Conservation (phyloP, 148 eudicot genomes). For the Nepenthes gracilis region DNA sequence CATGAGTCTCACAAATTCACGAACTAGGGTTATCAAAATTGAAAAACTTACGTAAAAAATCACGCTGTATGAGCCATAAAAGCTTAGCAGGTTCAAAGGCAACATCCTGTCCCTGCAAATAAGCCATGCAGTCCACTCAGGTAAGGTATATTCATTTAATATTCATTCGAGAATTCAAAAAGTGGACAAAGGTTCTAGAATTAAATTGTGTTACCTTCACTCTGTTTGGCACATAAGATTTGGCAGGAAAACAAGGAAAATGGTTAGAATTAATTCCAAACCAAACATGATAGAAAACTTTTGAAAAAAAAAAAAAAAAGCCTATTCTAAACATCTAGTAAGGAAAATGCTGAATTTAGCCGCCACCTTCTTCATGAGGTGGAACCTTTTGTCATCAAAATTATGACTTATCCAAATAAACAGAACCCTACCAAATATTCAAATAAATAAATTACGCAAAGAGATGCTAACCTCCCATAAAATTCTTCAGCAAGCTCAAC, state of each 20-base stretch:
- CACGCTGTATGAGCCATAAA: conserved; percentile 96
- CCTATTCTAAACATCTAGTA: neutral
- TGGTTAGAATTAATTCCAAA: conserved; percentile 21
- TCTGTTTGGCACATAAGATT: conserved; percentile 28
- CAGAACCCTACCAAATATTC: neutral
- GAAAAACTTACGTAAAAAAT: conserved; percentile 74
- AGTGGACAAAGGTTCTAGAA: neutral
- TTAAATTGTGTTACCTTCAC: conserved; percentile 49
- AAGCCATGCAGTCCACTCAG: neutral
- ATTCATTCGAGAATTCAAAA: neutral
- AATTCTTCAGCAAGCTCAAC: conserved; percentile 99
- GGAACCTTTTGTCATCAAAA: neutral
- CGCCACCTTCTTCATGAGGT: too few relatives aligned
- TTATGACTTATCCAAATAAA: too few relatives aligned
- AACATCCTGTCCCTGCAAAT: conserved; percentile 76
- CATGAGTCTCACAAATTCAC: neutral
- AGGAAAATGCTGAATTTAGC: neutral
- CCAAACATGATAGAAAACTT: neutral
- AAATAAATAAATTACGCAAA: neutral
- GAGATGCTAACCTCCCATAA: conserved; percentile 61
- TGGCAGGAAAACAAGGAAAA: conserved; percentile 12
- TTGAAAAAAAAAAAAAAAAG: neutral
- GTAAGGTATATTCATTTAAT: neutral
- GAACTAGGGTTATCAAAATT: neutral
- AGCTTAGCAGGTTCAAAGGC: conserved; percentile 98